Evolutionary conservation across 2,329 filamentous ascomycete genomes (phyloP).

Genomic region (Sarocladiaceae sp.): DNA sequence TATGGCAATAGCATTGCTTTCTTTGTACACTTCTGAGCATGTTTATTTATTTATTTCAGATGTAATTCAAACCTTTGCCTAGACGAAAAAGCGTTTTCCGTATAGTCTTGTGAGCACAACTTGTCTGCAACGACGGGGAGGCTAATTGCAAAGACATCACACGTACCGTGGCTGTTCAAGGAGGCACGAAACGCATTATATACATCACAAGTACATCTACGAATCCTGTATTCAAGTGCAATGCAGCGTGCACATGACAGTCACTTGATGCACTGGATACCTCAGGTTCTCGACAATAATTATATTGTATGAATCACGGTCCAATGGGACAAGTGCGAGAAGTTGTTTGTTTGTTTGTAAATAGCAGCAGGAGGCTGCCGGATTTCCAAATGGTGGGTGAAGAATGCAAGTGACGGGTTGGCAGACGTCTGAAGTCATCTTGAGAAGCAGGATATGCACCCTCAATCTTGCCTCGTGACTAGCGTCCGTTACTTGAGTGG

Average conservation of each 20-base stretch:
- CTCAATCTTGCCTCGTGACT: neutral
- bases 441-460: constrained; percentile 4
- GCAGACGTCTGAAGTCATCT: neutral
- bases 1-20: neutral
- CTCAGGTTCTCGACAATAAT: neutral
- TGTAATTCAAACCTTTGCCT: no score
- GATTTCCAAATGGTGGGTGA: constrained; percentile 5
- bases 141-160: no score
- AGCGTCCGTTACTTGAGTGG: neutral
- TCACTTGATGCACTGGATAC: neutral
- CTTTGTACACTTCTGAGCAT: neutral
- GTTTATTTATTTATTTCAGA: no score
- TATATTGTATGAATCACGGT: neutral
- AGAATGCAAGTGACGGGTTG: constrained; percentile 6
- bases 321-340: neutral
- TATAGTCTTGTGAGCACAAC: no score
- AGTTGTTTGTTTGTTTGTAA: neutral
- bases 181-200: no score
- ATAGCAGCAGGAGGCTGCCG: neutral
- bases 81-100: no score
- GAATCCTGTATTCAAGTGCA: no score
- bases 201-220: no score
- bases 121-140: no score
- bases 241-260: no score
- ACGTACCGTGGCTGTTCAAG: no score